Conservation (phyloP, 495 filamentous ascomycete genomes). For the Hypoxylon perforatum region DNA sequence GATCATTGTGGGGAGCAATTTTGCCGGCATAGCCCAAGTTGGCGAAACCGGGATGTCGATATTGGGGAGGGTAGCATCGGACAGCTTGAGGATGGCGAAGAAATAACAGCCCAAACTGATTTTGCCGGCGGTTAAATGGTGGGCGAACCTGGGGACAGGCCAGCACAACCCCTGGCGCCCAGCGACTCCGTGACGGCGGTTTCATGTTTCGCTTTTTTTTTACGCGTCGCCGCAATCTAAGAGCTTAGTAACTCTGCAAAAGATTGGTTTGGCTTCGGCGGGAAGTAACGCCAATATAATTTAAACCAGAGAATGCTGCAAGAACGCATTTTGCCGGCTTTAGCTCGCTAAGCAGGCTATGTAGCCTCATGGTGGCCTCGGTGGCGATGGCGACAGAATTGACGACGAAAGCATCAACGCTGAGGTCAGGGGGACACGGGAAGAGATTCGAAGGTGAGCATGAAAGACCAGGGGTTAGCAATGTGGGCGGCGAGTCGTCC, state of each 20-base stretch:
- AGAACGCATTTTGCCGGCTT: constrained; percentile 33
- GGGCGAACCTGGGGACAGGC: no score
- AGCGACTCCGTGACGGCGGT: constrained; percentile 17
- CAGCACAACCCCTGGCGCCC: constrained; percentile 18
- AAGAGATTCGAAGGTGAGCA: background rate
- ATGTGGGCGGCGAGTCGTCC: background rate
- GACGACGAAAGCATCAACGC: constrained; percentile 32
- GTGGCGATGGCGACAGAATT: constrained; percentile 37
- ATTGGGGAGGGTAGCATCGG: constrained; percentile 7
- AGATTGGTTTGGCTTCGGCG: constrained; percentile 26
- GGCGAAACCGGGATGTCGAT: constrained; percentile 30
- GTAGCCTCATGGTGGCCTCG: background rate
- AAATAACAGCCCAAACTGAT: constrained; percentile 19
- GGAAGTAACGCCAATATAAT: constrained; percentile 34
- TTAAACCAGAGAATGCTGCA: constrained; percentile 7
- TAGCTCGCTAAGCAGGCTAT: constrained; percentile 24
- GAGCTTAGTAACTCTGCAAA: constrained; percentile 5
- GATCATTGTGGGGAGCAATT: constrained; percentile 39
- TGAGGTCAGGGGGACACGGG: constrained; percentile 14
- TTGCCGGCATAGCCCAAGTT: constrained; percentile 32
- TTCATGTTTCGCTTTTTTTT: constrained; percentile 26
- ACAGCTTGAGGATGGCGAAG: background rate
- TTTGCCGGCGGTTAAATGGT: constrained; percentile 42
- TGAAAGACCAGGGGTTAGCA: background rate
- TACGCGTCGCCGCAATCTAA: constrained; percentile 32